Conservation (phyloP, 768 basidiomycete genomes). For the Tulasnella sp. region DNA sequence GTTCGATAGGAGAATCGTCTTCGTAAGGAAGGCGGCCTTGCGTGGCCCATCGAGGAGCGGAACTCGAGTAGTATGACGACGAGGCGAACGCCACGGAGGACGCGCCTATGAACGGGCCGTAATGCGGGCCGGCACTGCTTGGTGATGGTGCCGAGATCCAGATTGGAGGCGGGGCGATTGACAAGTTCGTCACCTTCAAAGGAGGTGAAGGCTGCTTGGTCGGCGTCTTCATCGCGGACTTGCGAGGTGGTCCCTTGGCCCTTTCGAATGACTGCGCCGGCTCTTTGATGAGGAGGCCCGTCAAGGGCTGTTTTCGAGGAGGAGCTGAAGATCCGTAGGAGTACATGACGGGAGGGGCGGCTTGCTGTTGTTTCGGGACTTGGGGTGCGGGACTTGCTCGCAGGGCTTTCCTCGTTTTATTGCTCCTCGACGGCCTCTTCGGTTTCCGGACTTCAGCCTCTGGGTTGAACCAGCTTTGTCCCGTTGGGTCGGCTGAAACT, state of each 20-base stretch:
- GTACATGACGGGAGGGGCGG: background rate
- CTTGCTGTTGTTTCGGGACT: background rate
- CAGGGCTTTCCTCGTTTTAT: background rate
- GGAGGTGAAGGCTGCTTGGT: constrained; percentile 7
- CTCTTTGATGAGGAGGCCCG: constrained; percentile 23
- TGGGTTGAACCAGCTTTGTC: constrained; percentile 22
- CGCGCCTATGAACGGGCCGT: no score
- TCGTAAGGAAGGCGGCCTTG: background rate
- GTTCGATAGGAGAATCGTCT: constrained; percentile 5
- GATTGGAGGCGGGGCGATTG: no score
- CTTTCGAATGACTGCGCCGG: background rate
- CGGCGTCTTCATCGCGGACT: constrained; percentile 27
- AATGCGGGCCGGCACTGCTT: no score
- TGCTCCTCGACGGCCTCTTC: background rate
- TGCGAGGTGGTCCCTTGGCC: background rate
- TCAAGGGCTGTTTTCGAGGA: background rate
- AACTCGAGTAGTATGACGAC: no score
- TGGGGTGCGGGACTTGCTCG: constrained; percentile 9
- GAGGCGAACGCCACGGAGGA: no score
- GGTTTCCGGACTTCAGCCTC: constrained; percentile 7
- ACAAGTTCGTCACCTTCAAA: no score
- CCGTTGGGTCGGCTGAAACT: constrained; percentile 3
- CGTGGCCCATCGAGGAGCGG: no score
- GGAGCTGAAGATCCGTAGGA: background rate
- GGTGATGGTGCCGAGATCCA: no score